phyloP scores from a whole-genome alignment of 371 early-diverging fungal genomes.

The Mortierella sp. region DNA sequence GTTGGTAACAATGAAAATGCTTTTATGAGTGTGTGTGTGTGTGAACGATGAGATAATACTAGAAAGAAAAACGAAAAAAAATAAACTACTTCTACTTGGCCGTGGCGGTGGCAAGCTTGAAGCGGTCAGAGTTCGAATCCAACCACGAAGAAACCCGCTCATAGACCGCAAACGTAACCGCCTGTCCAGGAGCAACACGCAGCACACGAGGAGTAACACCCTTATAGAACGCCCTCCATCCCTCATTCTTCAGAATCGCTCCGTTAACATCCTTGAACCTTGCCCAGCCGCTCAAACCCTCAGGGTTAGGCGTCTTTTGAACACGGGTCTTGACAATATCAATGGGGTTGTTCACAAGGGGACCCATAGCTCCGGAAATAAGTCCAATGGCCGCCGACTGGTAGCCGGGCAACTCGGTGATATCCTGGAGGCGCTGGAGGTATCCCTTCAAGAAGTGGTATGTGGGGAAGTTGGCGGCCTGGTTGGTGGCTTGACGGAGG shows the following conservation, averaged over 20 bases:
- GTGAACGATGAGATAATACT: neutral
- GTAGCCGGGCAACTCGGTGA: constrained; percentile 92
- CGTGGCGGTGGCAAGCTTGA: constrained; percentile 39
- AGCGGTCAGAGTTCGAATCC: constrained; percentile 67
- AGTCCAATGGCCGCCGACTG: constrained; percentile 94
- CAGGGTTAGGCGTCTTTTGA: constrained; percentile 81
- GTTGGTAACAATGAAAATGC: constrained; percentile 5
- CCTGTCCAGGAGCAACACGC: constrained; percentile 91
- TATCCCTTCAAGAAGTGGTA: constrained; percentile 93
- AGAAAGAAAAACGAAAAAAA: neutral
- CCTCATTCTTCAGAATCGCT: constrained; percentile 89
- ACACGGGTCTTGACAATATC: constrained; percentile 99
- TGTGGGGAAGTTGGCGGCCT: constrained; percentile 98
- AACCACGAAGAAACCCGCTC: constrained; percentile 87
- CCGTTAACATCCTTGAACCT: constrained; percentile 84
- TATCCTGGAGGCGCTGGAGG: constrained; percentile 73
- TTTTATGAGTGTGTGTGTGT: neutral
- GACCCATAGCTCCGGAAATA: constrained; percentile 97
- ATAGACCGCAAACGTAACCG: constrained; percentile 91
- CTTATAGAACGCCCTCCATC: constrained; percentile 94
- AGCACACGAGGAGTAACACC: constrained; percentile 95
- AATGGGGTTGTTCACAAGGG: constrained; percentile 96
- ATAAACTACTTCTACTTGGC: constrained; percentile 32
- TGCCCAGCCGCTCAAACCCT: constrained; percentile 82
- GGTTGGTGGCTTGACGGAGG: constrained; percentile 97